phyloP scores from a whole-genome alignment of 2,329 filamentous ascomycete species.

The Talaromyces islandicus region DNA sequence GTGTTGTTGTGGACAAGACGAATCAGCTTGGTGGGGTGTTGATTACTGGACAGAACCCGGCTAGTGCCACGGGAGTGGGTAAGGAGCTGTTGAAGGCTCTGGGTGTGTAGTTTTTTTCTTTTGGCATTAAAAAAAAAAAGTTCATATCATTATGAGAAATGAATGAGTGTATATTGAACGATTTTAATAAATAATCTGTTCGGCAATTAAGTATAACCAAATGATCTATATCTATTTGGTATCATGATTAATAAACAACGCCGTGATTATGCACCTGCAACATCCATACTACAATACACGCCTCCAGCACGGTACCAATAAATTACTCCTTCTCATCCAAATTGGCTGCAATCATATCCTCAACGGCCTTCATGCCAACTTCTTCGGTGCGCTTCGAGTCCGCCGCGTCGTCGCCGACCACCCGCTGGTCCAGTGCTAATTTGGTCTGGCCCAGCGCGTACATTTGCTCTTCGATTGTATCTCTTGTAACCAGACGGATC shows the following conservation, averaged over 20 bases:
- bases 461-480: conserved; percentile 89
- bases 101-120: conserved; percentile 5
- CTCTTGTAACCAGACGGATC: conserved; percentile 70
- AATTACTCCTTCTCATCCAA: conserved; percentile 16
- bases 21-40: conserved; percentile 25
- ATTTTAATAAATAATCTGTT: background rate
- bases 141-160: background rate
- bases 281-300: background rate
- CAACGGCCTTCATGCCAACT: conserved; percentile 44
- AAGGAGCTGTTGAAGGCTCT: conserved; percentile 37
- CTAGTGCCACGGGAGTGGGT: conserved; percentile 37
- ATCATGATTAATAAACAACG: background rate
- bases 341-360: conserved; percentile 44
- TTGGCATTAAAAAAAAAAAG: too few species aligned
- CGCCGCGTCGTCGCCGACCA: conserved; percentile 54
- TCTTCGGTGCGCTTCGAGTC: conserved; percentile 46
- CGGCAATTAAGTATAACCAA: background rate
- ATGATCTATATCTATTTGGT: background rate
- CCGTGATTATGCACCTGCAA: conserved; percentile 1
- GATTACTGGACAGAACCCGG: conserved; percentile 47
- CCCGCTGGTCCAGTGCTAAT: conserved; percentile 74
- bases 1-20: conserved; percentile 35
- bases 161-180: background rate
- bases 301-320: background rate
- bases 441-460: conserved; percentile 88